Percentiles rank a stretch among this genome's conserved stretches.
These are phyloP conservation scores for Oryza brachyantha DNA, from an alignment of 176 grass and related monocot genomes.

Conservation along the genomic window DNA sequence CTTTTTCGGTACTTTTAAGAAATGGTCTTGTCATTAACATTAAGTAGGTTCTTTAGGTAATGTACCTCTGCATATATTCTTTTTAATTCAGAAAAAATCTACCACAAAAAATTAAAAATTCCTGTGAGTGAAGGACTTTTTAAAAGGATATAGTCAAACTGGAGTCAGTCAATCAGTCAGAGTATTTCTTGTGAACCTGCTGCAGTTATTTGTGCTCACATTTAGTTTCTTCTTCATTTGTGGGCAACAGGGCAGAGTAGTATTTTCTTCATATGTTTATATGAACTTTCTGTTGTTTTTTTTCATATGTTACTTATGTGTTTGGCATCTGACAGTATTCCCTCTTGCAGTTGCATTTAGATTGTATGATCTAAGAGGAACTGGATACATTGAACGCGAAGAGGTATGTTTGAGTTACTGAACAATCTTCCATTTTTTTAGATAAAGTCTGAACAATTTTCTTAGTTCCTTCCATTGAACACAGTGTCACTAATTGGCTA, in stretches of 20 bases:
- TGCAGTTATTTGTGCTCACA: not conserved
- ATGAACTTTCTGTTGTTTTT: no score
- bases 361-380: conserved; percentile 79
- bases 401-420: conserved; percentile 34
- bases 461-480: not conserved
- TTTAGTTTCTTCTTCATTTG: no score
- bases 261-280: not conserved
- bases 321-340: conserved; percentile 18
- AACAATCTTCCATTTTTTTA: no score
- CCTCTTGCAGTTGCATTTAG: conserved; percentile 74
- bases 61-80: not conserved
- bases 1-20: not conserved
- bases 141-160: not conserved
- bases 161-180: not conserved
- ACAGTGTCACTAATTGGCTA: not conserved
- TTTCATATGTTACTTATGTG: not conserved
- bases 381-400: conserved; percentile 70
- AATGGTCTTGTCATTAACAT: not conserved
- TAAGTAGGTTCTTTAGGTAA: not conserved
- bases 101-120: not conserved
- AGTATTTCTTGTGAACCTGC: not conserved
- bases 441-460: no score
- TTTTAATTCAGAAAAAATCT: not conserved
- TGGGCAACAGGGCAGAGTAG: no score
- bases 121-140: not conserved